Conservation (phyloP, 257 asterid genomes). For the Forsythia viridissima region DNA sequence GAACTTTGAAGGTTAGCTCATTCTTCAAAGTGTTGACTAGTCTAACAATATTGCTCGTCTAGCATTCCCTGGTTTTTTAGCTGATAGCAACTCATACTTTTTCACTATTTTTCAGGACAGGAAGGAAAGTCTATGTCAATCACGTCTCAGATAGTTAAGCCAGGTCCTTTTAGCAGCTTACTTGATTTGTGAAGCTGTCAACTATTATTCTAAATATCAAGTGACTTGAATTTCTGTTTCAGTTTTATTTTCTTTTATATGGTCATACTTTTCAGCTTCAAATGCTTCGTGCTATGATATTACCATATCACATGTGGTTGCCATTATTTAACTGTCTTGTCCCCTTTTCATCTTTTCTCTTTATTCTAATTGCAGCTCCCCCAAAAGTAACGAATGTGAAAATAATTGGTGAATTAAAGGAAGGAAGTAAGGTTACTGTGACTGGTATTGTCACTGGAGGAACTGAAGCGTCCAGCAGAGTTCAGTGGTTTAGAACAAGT, state of each 20-base stretch:
- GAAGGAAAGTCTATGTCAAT: conserved; percentile 79
- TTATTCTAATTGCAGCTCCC: conserved; percentile 64
- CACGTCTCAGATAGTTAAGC: conserved; percentile 67
- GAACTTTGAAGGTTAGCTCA: conserved; percentile 80
- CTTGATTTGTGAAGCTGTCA: too few species aligned
- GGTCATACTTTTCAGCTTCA: too few species aligned
- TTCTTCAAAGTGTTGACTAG: conserved; percentile 14
- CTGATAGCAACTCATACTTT: conserved; percentile 12
- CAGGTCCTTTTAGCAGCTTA: conserved; percentile 44
- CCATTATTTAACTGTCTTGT: conserved; percentile 12
- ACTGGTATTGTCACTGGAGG: conserved; percentile 96
- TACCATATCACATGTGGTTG: background rate
- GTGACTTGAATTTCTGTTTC: too few species aligned
- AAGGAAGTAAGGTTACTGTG: conserved; percentile 90
- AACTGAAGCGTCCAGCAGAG: conserved; percentile 97
- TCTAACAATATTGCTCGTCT: conserved; percentile 19
- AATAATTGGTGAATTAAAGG: conserved; percentile 92
- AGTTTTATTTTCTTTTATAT: too few species aligned
- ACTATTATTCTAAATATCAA: too few species aligned
- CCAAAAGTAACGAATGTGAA: conserved; percentile 80
- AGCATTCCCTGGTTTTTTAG: conserved; percentile 7
- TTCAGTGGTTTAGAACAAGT: conserved; percentile 93
- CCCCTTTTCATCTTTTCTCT: conserved; percentile 11
- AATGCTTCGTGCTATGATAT: background rate
- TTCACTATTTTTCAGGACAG: conserved; percentile 59